These are phyloP conservation scores for Rhodotorula sp. DNA, from an alignment of 1,284 basidiomycete species.

Conservation along the genomic window DNA sequence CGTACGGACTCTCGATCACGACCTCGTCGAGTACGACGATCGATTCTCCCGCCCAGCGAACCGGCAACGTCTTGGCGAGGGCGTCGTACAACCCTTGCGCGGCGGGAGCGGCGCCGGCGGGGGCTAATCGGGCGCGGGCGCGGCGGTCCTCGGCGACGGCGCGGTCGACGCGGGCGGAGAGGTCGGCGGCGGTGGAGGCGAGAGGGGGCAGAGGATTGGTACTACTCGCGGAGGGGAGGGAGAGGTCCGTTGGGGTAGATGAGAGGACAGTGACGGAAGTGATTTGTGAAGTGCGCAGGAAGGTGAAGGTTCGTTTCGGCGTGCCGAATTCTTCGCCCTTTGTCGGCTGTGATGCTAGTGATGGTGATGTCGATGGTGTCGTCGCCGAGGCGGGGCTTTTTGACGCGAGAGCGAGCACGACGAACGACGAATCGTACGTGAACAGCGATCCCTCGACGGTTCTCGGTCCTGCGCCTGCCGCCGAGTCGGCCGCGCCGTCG, in stretches of 20 bases:
- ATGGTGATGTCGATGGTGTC: neutral
- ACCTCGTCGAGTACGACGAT: conserved; percentile 39
- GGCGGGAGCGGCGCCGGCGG: conserved; percentile 13
- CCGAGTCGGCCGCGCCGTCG: neutral
- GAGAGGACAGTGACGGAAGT: conserved; percentile 19
- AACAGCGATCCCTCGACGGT: conserved; percentile 24
- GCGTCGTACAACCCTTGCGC: conserved; percentile 34
- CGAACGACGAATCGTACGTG: conserved; percentile 30
- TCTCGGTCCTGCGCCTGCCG: neutral
- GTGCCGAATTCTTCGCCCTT: neutral
- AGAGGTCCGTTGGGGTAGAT: conserved; percentile 6
- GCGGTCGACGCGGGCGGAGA: conserved; percentile 11
- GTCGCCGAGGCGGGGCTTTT: neutral
- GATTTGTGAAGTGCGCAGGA: conserved; percentile 32
- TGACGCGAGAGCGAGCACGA: conserved; percentile 21
- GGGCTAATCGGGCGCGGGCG: conserved; percentile 12
- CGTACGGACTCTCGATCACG: conserved; percentile 27
- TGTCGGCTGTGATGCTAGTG: neutral
- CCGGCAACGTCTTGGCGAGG: conserved; percentile 32
- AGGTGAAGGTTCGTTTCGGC: conserved; percentile 13
- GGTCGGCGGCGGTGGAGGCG: conserved; percentile 3
- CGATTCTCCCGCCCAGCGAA: conserved; percentile 21
- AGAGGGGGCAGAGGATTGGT: neutral
- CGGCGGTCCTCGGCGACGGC: conserved; percentile 15
- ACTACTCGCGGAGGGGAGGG: conserved; percentile 1